Base-by-base conservation (phyloP, 805 yeast species). In the Lipomyces lipofer region DNA sequence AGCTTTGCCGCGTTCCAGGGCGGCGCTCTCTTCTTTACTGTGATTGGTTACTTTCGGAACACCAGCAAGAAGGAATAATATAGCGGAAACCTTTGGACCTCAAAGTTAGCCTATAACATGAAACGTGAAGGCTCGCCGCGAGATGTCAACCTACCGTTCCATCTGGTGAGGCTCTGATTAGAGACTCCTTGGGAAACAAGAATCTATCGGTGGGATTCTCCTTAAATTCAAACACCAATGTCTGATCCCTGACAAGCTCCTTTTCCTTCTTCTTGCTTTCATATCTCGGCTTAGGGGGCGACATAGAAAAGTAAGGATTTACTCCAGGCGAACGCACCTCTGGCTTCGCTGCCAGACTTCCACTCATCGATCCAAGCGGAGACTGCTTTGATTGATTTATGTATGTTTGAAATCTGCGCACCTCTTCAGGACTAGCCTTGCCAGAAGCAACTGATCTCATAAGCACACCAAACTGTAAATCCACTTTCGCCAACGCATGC, bases 361-460 rank as follows among this genome's bases (percentile, higher is more conserved):
- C 13, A 25, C 36, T 42, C n/a, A 30, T 24, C 10, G 47, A 13
- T 4, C 35, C 35, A 13, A 15, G 13, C 2, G 46, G 43, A 10
- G 39, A 28, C n/a, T 43, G 47, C 17, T n/a, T 21, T 10, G 42
- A 17, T 51, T 82, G 75, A 55, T 81, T 83, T 52, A 92, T 89
- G 63, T 86, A 87, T 19, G 79, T 83, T 68, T 91, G 96, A 68
- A 92, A 92, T 43, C 81, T 83, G 22, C 80, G 73, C 15, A 92
- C 85, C 67, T 89, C 92, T 5, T 78, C 83, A 4, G 81, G 78
- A 0, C 82, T 69, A 0, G 97, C 96, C 22, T 75, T 77, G 3
- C 96, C 96, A 52, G 85, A 79, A 0, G 98, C 97, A 1, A 92
- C 97, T 4, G 78, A 79, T 58, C 84, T 83, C 97, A 92, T 90